Evolutionary conservation across 768 basidiomycete species (phyloP), one percentile per base, ranked within the genome.

Genomic region (Kwoniella sp.): DNA sequence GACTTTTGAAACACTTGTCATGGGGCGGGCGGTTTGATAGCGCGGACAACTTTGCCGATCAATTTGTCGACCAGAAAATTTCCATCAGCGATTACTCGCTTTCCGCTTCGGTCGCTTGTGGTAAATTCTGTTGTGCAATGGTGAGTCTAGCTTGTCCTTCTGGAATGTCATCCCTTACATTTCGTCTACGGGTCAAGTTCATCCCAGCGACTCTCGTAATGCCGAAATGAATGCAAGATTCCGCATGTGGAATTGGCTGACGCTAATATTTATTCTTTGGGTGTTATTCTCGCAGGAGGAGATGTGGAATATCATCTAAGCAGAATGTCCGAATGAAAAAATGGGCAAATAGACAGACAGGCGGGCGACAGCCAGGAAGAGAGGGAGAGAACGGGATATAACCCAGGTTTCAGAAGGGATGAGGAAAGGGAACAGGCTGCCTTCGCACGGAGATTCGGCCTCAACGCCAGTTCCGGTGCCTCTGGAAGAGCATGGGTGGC

Each of bases 1-100:
- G n/a, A n/a, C n/a, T n/a, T n/a, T n/a, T n/a, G n/a, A n/a, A n/a
- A n/a, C n/a, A n/a, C n/a, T n/a, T n/a, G n/a, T n/a, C n/a, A n/a
- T n/a, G n/a, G n/a, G n/a, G n/a, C n/a, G n/a, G n/a, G n/a, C n/a
- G n/a, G n/a, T n/a, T n/a, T n/a, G n/a, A n/a, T n/a, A 82, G 82
- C 12, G 87, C 86, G 55, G 96, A 99, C 70, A 91, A 95, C 82
- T 99, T 99, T 82, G 96, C 96, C 15, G 96, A 99, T 80, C 89
- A 86, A 24, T 83, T 90, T 69, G 90, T 97, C 0, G 96, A 99
- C 77, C 88, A 95, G 81, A 99, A 99, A 83, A 92, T 98, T 72
- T 87, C 91, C 67, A 92, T 99, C 80, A 93, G 91, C 73, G 88
- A 96, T 72, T 99, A 94, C 81, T 86, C 91, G 1, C 82, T 96